Percentiles rank a stretch among this genome's conserved stretches.
Evolutionary conservation across 495 filamentous ascomycete species (phyloP).

Genomic region (Talaromyces adpressus): DNA sequence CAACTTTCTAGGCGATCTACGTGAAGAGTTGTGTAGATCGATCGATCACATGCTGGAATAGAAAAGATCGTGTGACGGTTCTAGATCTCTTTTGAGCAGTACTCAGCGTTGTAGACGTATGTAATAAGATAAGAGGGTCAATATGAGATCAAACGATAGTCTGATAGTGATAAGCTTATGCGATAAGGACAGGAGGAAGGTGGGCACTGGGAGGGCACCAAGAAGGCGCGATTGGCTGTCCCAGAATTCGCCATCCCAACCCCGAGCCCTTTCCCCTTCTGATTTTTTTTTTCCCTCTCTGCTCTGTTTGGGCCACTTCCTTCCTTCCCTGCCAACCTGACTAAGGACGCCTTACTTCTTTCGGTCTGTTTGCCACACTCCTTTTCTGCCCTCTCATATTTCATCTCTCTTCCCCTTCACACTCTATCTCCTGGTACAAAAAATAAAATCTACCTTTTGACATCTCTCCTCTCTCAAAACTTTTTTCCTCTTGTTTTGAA

Average conservation of each 20-base stretch:
- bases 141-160: not conserved
- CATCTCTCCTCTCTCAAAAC: constrained; percentile 17
- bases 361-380: constrained; percentile 18
- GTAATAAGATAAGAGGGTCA: not conserved
- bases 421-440: not conserved
- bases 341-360: constrained; percentile 11
- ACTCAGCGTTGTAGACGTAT: not conserved
- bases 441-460: not conserved
- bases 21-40: not conserved
- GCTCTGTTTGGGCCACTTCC: not conserved
- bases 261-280: not conserved
- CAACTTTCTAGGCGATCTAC: not conserved
- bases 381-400: constrained; percentile 27
- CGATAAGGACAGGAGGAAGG: not conserved
- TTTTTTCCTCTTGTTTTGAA: constrained; percentile 13
- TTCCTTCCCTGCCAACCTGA: not conserved
- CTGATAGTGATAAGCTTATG: not conserved
- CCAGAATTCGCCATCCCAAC: not conserved
- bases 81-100: not conserved
- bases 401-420: constrained; percentile 24
- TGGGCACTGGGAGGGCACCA: not conserved
- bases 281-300: not conserved
- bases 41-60: not conserved
- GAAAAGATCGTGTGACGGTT: not conserved
- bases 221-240: not conserved